Conservation (phyloP, 805 yeast species). For the Ogataea salicorniae region DNA sequence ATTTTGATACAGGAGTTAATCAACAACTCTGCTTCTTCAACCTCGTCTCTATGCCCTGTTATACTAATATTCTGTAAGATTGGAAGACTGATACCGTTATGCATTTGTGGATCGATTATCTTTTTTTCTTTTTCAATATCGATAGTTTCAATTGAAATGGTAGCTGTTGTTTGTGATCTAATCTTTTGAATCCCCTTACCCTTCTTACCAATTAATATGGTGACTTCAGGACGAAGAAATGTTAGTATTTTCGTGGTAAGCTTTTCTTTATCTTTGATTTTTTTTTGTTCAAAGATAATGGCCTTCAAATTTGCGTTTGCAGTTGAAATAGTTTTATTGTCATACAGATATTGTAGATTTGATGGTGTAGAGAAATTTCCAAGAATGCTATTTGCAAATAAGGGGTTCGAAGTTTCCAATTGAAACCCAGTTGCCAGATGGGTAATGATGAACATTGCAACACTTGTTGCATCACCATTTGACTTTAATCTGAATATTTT, state of each 20-base stretch:
- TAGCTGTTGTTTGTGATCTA: slow-evolving; percentile 32
- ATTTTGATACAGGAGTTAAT: too few relatives aligned
- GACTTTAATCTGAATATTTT: neutral
- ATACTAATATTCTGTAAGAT: slow-evolving; percentile 4
- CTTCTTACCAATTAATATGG: slow-evolving; percentile 38
- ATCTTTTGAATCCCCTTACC: slow-evolving; percentile 36
- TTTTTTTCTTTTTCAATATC: slow-evolving; percentile 8
- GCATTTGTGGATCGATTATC: neutral
- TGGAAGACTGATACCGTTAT: too few relatives aligned
- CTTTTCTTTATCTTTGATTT: neutral
- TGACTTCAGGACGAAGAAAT: slow-evolving; percentile 31
- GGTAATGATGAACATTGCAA: neutral
- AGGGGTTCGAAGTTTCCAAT: too few relatives aligned
- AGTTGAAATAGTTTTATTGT: too few relatives aligned
- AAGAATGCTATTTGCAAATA: too few relatives aligned
- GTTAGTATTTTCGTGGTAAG: slow-evolving; percentile 9
- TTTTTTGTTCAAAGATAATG: neutral
- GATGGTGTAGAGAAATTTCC: too few relatives aligned
- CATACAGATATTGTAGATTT: too few relatives aligned
- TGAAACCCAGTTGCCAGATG: too few relatives aligned
- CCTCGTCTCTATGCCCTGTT: slow-evolving; percentile 3
- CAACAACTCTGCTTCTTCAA: too few relatives aligned
- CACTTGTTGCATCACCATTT: neutral
- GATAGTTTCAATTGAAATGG: slow-evolving; percentile 33
- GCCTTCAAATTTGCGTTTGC: neutral